Base-by-base conservation (phyloP, 2,329 filamentous ascomycete genomes). In the Bipolaris victoriae region DNA sequence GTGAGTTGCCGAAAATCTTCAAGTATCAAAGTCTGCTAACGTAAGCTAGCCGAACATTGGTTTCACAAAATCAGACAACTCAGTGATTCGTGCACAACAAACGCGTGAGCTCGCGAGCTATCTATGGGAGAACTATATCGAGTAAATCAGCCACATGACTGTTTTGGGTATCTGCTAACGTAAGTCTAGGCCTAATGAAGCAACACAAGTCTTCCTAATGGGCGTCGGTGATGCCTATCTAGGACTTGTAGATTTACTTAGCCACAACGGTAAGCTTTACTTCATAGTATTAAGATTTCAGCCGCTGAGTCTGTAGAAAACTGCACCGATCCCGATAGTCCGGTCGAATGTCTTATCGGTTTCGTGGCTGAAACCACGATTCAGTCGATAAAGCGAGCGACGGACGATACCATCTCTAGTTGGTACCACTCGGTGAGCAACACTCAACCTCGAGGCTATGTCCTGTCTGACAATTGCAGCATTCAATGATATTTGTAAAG, bases 121-220 rank as follows among this genome's bases (percentile, higher is more conserved):
- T 70, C 81, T 99, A 13, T 99, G 95, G 95, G 93, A 97, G 67
- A 99, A 99, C 72, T 97, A 97, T 71, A 87, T 99, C 18, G 91
- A 97, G 80, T 86, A 76, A 67, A 80, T 65, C 15, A 18, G 22
- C 4, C 4, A 6, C 24, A 6, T 16, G 18, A 33, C 7, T 3
- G 11, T 15, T 41, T 29, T 0, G n/a, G 22, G 7, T 5, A 15
- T n/a, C 16, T 31, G 26, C 31, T 63, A 39, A 60, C 64, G 63
- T 45, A 66, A 39, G 7, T 4, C 7, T 39, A 77, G 74, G 31
- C 88, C 88, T 49, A 84, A 81, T 53, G 81, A 89, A 2, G 82
- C 85, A 0, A 87, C 88, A 5, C 86, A 94, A 50, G 86, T 98
- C 15, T 90, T 96, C 71, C 81, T 99, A 20, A 83, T 99, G 71